phyloP scores from a whole-genome alignment of 805 yeast genomes.

The Myxozyma udenii region DNA sequence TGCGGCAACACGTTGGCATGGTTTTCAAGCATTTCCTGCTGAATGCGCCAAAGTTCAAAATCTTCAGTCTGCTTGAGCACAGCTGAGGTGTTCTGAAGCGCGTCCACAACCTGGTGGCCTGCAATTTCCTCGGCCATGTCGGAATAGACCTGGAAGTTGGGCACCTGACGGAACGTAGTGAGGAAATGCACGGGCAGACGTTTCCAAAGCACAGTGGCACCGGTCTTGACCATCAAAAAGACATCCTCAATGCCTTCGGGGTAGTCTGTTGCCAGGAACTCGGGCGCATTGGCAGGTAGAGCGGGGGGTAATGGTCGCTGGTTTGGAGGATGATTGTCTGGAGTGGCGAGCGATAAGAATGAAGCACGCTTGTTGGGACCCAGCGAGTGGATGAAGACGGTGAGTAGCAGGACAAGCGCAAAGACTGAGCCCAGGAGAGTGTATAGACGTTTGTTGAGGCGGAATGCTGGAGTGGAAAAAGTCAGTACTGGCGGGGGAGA shows the following conservation, averaged over 20 bases:
- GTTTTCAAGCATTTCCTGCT: constrained; percentile 13
- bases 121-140: constrained; percentile 37
- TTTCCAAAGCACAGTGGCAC: constrained; percentile 38
- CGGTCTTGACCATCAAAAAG: constrained; percentile 37
- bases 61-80: constrained; percentile 16
- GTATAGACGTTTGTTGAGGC: constrained; percentile 12
- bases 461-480: no score
- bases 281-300: constrained; percentile 6
- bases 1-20: constrained; percentile 13
- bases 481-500: no score
- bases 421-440: neutral
- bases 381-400: neutral
- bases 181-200: constrained; percentile 40
- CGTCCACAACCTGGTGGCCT: constrained; percentile 38
- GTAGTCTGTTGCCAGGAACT: constrained; percentile 1
- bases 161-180: constrained; percentile 37
- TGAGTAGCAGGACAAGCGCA: constrained; percentile 1
- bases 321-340: constrained; percentile 5
- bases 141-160: constrained; percentile 38
- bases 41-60: constrained; percentile 33
- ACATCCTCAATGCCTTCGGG: constrained; percentile 29
- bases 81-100: constrained; percentile 29
- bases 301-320: neutral
- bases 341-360: constrained; percentile 4
- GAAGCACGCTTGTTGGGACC: constrained; percentile 17